Conservation (phyloP, 768 basidiomycete species). For the Imleria badia region DNA sequence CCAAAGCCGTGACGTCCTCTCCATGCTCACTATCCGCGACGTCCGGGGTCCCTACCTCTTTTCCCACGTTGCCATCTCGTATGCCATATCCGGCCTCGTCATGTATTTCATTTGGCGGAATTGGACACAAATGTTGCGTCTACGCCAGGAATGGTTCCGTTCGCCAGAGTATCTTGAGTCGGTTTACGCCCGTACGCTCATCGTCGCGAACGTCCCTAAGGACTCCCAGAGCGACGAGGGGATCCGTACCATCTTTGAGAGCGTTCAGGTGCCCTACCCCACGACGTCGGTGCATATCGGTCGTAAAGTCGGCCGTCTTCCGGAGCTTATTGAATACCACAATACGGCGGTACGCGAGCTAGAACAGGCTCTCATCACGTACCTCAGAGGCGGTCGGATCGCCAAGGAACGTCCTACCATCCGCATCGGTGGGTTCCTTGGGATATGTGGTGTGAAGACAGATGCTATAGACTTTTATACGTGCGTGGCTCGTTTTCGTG, state of each 20-base stretch:
- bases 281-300: conserved; percentile 91
- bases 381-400: conserved; percentile 80
- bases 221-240: conserved; percentile 85
- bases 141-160: conserved; percentile 86
- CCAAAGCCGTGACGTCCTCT: conserved; percentile 59
- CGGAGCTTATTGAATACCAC: conserved; percentile 88
- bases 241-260: conserved; percentile 71
- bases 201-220: conserved; percentile 76
- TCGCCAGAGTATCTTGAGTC: conserved; percentile 84
- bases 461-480: conserved; percentile 96
- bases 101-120: conserved; percentile 70
- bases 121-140: conserved; percentile 74
- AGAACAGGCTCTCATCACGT: conserved; percentile 84
- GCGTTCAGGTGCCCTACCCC: conserved; percentile 79
- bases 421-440: conserved; percentile 73
- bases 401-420: conserved; percentile 81
- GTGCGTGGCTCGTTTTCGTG: no score
- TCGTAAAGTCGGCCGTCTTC: conserved; percentile 82
- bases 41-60: conserved; percentile 71
- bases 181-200: conserved; percentile 92
- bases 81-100: conserved; percentile 74
- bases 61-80: conserved; percentile 81
- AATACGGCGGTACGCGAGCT: conserved; percentile 91
- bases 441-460: conserved; percentile 79
- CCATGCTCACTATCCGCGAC: conserved; percentile 85